These are phyloP conservation scores for Curvularia spicifera DNA, from an alignment of 2,329 filamentous ascomycete genomes.

Conservation along the genomic window DNA sequence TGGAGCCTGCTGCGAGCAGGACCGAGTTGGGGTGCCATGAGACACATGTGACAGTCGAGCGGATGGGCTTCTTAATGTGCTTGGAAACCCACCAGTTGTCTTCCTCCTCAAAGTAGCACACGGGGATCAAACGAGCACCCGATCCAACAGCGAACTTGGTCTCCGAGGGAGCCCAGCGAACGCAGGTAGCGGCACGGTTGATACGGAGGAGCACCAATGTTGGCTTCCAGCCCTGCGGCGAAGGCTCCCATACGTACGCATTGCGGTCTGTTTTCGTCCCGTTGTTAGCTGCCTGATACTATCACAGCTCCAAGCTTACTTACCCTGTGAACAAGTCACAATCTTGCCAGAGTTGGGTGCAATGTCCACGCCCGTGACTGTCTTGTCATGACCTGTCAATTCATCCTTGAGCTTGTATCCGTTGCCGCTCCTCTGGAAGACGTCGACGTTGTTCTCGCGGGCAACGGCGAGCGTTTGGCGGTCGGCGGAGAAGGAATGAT, in stretches of 20 bases:
- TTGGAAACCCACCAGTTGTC: slow-evolving; percentile 99
- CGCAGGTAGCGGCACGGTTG: slow-evolving; percentile 94
- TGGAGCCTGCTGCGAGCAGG: slow-evolving; percentile 91
- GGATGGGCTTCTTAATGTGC: slow-evolving; percentile 98
- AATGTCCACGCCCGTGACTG: slow-evolving; percentile 94
- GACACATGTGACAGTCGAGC: slow-evolving; percentile 93
- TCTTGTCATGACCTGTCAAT: slow-evolving; percentile 96
- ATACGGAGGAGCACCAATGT: slow-evolving; percentile 96
- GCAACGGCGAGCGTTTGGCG: slow-evolving; percentile 87
- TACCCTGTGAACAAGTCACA: slow-evolving; percentile 95
- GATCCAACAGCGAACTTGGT: slow-evolving; percentile 97
- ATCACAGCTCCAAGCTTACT: slow-evolving; percentile 18
- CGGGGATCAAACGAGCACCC: slow-evolving; percentile 90
- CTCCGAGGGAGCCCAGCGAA: slow-evolving; percentile 96
- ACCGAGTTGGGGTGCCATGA: slow-evolving; percentile 98
- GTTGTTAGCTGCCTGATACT: slow-evolving; percentile 24
- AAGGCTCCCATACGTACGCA: slow-evolving; percentile 96
- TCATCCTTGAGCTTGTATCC: slow-evolving; percentile 87
- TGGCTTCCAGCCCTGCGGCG: slow-evolving; percentile 91
- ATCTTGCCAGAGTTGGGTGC: slow-evolving; percentile 89
- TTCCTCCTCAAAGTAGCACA: slow-evolving; percentile 99
- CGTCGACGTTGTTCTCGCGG: slow-evolving; percentile 86
- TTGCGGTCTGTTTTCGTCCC: slow-evolving; percentile 74
- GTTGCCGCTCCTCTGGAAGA: slow-evolving; percentile 76
- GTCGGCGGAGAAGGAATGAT: slow-evolving; percentile 97